A percentile compares a stretch with the other conserved stretches of the same genome.
Conservation (phyloP, 2,329 filamentous ascomycete species). For the Cordyceps tenuipes region DNA sequence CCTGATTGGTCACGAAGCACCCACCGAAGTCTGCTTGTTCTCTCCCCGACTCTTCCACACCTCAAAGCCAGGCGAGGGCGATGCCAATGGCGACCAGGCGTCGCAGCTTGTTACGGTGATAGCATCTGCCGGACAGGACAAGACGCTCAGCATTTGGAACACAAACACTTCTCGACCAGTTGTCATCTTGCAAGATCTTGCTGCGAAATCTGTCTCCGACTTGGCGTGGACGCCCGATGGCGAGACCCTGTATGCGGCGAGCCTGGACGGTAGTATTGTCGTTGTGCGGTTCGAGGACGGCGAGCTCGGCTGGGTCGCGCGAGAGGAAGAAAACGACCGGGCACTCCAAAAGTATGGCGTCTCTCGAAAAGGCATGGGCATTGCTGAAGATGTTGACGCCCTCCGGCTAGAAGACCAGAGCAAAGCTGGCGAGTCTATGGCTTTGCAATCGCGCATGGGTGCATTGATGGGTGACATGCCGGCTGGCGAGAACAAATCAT, state of each 20-base stretch:
- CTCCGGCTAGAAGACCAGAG: conserved; percentile 82
- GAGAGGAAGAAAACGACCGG: conserved; percentile 82
- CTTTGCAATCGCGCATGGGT: conserved; percentile 91
- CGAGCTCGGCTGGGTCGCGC: conserved; percentile 83
- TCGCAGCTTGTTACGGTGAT: conserved; percentile 75
- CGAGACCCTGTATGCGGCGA: conserved; percentile 74
- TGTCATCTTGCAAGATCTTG: conserved; percentile 80
- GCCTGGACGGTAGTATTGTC: conserved; percentile 82
- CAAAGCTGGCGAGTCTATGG: conserved; percentile 82
- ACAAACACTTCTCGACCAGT: conserved; percentile 89
- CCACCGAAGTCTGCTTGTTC: conserved; percentile 95
- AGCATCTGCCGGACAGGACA: conserved; percentile 93
- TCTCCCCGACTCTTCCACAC: conserved; percentile 83
- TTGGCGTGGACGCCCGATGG: conserved; percentile 91
- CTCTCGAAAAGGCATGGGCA: conserved; percentile 78
- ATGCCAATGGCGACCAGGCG: conserved; percentile 33
- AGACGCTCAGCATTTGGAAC: conserved; percentile 94
- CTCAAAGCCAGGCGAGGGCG: conserved; percentile 51
- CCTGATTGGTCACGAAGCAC: conserved; percentile 91
- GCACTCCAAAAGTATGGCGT: conserved; percentile 88
- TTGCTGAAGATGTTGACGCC: conserved; percentile 86
- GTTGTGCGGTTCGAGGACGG: conserved; percentile 74
- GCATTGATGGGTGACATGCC: conserved; percentile 88
- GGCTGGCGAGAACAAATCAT: conserved; percentile 45
- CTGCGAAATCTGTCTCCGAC: conserved; percentile 87